A percentile compares a stretch with the other conserved stretches of the same genome.
Evolutionary conservation across 1,284 basidiomycete species (phyloP).

Genomic region (Sporisorium graminicola): DNA sequence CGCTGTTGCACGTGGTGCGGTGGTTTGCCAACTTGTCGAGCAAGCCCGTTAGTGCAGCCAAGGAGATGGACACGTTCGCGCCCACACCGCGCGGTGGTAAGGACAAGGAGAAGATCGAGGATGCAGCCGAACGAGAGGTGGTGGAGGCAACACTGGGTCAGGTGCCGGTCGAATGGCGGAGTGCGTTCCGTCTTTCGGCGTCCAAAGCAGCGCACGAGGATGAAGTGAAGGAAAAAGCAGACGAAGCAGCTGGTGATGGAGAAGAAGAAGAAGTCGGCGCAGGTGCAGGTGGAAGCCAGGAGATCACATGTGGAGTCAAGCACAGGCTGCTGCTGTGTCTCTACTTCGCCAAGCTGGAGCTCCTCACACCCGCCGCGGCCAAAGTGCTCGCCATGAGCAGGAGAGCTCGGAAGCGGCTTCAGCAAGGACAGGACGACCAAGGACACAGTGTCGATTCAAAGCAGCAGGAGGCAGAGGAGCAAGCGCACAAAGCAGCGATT

Average conservation of each 20-base stretch:
- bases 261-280: slow-evolving; percentile 2
- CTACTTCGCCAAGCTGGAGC: slow-evolving; percentile 41
- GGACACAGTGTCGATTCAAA: no score
- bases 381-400: slow-evolving; percentile 28
- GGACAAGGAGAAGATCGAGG: slow-evolving; percentile 18
- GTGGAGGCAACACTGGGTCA: slow-evolving; percentile 38
- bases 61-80: slow-evolving; percentile 38
- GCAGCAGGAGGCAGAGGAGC: neutral
- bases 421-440: slow-evolving; percentile 15
- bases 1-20: slow-evolving; percentile 40
- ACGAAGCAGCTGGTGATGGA: slow-evolving; percentile 2
- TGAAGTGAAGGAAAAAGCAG: slow-evolving; percentile 1
- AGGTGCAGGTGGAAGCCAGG: neutral
- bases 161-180: slow-evolving; percentile 39
- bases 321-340: slow-evolving; percentile 38
- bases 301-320: slow-evolving; percentile 30
- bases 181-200: slow-evolving; percentile 42
- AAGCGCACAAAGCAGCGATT: slow-evolving; percentile 14
- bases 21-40: slow-evolving; percentile 27
- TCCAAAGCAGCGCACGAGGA: neutral
- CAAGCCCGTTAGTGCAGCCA: slow-evolving; percentile 27
- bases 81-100: slow-evolving; percentile 11
- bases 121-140: slow-evolving; percentile 23
- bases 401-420: slow-evolving; percentile 25
- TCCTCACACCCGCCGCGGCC: slow-evolving; percentile 31